These are phyloP conservation scores for Heracleum sosnowskyi DNA, from an alignment of 129 eudicot species.

Conservation along the genomic window DNA sequence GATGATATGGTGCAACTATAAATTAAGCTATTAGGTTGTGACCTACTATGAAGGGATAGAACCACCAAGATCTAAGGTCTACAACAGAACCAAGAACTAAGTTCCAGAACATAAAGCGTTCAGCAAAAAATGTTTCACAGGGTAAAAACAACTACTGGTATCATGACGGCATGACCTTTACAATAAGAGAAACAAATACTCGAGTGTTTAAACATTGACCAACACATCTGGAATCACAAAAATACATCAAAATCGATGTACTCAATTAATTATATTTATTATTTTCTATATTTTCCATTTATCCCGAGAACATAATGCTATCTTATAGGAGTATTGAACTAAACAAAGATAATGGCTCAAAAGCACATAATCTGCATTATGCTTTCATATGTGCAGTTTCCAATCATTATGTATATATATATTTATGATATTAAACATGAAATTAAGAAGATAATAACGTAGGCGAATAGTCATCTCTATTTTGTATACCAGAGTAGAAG, in stretches of 20 bases:
- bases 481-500: background rate
- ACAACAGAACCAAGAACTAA: background rate
- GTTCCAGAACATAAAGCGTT: background rate
- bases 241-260: background rate
- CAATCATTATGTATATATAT: background rate
- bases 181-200: background rate
- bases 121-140: background rate
- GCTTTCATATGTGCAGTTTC: background rate
- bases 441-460: background rate
- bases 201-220: background rate
- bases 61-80: background rate
- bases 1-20: background rate
- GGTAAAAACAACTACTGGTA: background rate
- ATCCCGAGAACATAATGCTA: background rate
- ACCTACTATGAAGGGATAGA: background rate
- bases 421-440: background rate
- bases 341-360: background rate
- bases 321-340: background rate
- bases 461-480: background rate
- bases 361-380: background rate
- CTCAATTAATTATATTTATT: background rate
- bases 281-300: background rate
- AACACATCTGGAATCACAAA: background rate
- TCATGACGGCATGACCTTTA: background rate
- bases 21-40: background rate